phyloP scores from a whole-genome alignment of 2,329 filamentous ascomycete species.

The Didymella sp. region DNA sequence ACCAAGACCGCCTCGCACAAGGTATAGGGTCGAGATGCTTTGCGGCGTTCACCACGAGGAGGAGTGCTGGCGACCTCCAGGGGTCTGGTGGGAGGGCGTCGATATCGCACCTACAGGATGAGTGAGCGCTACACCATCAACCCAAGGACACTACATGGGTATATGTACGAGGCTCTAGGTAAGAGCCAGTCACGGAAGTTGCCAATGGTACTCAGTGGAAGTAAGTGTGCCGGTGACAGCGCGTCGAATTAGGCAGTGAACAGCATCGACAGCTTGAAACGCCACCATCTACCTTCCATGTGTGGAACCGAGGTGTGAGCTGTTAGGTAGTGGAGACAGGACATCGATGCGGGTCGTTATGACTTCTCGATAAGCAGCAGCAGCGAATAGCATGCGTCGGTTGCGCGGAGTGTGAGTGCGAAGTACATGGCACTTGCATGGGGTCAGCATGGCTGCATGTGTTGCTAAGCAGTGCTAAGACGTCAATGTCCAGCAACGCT shows the following conservation, averaged over 20 bases:
- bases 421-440: slow-evolving; percentile 19
- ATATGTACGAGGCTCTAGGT: slow-evolving; percentile 14
- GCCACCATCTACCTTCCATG: slow-evolving; percentile 28
- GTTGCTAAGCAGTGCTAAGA: slow-evolving; percentile 17
- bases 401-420: slow-evolving; percentile 12
- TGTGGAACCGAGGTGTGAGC: slow-evolving; percentile 20
- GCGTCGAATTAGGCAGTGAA: slow-evolving; percentile 24
- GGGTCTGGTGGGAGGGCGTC: slow-evolving; percentile 10
- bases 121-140: slow-evolving; percentile 26
- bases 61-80: slow-evolving; percentile 7
- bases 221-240: slow-evolving; percentile 4
- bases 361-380: slow-evolving; percentile 20
- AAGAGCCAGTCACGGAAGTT: slow-evolving; percentile 1
- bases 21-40: slow-evolving; percentile 1
- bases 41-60: slow-evolving; percentile 1
- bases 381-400: slow-evolving; percentile 14
- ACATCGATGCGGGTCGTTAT: slow-evolving; percentile 11
- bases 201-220: slow-evolving; percentile 12
- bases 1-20: neutral
- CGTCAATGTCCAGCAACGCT: neutral
- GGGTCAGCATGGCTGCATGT: slow-evolving; percentile 11
- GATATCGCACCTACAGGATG: slow-evolving; percentile 25
- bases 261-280: slow-evolving; percentile 11
- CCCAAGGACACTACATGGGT: slow-evolving; percentile 18
- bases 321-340: slow-evolving; percentile 15